Conservation (phyloP, 345 rosid species). For the Eucalyptus pauciflora region DNA sequence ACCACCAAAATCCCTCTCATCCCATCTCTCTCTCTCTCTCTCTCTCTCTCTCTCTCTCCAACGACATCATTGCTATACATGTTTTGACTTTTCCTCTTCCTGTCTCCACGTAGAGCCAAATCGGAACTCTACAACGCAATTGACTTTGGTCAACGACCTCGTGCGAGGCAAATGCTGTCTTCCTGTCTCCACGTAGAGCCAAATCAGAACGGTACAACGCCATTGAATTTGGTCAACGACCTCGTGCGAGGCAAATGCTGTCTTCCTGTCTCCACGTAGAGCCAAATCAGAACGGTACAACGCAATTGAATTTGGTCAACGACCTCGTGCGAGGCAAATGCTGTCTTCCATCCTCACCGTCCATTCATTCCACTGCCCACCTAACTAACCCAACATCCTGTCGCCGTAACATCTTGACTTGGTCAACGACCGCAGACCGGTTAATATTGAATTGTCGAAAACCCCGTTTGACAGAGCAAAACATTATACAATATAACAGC, state of each 20-base stretch:
- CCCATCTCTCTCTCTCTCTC: background rate
- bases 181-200: background rate
- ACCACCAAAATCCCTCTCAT: background rate
- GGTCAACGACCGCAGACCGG: background rate
- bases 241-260: background rate
- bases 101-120: background rate
- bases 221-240: background rate
- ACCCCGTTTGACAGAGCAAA: background rate
- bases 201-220: background rate
- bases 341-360: background rate
- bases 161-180: background rate
- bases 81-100: background rate
- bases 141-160: background rate
- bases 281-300: background rate
- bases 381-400: background rate
- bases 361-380: background rate
- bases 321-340: background rate
- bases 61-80: background rate
- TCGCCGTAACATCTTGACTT: background rate
- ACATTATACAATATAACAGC: rapidly evolving
- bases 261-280: background rate
- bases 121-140: background rate
- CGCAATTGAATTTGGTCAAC: background rate
- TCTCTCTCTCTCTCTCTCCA: no score
- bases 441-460: background rate